phyloP scores from a whole-genome alignment of 129 eudicot species.

The Helichrysum umbraculigerum region DNA sequence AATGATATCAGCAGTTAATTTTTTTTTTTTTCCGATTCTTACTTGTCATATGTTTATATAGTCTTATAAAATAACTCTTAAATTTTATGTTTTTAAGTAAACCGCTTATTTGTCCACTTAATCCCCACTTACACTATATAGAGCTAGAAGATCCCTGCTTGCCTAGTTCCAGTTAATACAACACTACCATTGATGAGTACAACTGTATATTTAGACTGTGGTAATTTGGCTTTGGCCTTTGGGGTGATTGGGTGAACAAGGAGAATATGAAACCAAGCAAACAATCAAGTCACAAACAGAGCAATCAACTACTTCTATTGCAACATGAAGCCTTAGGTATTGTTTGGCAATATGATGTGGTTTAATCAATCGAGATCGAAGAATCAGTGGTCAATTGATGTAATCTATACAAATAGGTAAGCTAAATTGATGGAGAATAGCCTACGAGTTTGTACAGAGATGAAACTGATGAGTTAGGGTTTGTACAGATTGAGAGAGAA shows the following conservation, averaged over 20 bases:
- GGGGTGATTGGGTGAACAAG: background rate
- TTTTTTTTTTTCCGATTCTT: too few relatives aligned
- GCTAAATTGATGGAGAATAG: too few relatives aligned
- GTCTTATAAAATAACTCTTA: background rate
- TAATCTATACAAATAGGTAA: too few relatives aligned
- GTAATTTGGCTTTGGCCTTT: background rate
- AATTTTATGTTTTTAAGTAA: background rate
- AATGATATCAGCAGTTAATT: background rate
- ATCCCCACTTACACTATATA: background rate
- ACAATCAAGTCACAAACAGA: background rate
- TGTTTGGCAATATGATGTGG: too few relatives aligned
- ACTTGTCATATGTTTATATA: background rate
- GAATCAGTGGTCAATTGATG: too few relatives aligned
- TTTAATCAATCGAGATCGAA: too few relatives aligned
- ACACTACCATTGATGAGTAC: background rate
- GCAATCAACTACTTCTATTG: background rate
- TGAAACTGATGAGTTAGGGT: too few relatives aligned
- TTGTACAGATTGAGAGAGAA: too few relatives aligned
- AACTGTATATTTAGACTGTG: background rate
- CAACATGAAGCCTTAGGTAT: too few relatives aligned
- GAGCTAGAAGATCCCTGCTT: background rate
- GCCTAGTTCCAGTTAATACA: background rate
- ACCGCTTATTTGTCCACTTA: background rate
- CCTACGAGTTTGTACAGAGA: too few relatives aligned
- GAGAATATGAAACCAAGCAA: background rate